Conservation (phyloP, 2,329 filamentous ascomycete genomes). For the Myriosclerotinia curreyana region DNA sequence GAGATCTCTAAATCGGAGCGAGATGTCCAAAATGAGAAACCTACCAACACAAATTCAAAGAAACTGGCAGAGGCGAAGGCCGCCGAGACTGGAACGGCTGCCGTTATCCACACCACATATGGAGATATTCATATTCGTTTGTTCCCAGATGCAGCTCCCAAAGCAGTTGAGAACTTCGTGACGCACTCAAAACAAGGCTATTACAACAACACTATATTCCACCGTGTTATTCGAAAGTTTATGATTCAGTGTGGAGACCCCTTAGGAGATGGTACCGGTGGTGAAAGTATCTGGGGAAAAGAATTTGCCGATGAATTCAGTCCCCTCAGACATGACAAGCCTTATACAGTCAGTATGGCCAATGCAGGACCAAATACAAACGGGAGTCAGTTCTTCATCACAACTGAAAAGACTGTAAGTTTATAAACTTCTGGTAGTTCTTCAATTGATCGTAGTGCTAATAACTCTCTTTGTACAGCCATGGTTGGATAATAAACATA, state of each 20-base stretch:
- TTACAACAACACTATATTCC: slow-evolving; percentile 97
- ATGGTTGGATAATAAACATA: slow-evolving; percentile 95
- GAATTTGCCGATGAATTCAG: slow-evolving; percentile 95
- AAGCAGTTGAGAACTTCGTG: slow-evolving; percentile 95
- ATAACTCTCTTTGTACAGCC: slow-evolving; percentile 48
- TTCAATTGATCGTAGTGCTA: slow-evolving; percentile 21
- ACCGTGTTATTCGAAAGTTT: slow-evolving; percentile 94
- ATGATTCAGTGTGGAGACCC: slow-evolving; percentile 94
- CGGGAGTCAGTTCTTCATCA: slow-evolving; percentile 97
- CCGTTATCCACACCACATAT: slow-evolving; percentile 85
- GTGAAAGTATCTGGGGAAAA: slow-evolving; percentile 88
- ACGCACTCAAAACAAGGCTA: slow-evolving; percentile 87
- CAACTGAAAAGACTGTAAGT: slow-evolving; percentile 87
- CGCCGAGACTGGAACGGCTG: slow-evolving; percentile 71
- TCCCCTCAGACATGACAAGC: slow-evolving; percentile 86
- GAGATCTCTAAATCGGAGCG: slow-evolving; percentile 79
- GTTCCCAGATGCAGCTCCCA: slow-evolving; percentile 89
- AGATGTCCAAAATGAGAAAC: slow-evolving; percentile 94
- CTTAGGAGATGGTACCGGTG: slow-evolving; percentile 82
- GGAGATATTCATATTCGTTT: slow-evolving; percentile 92
- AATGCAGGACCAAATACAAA: slow-evolving; percentile 96
- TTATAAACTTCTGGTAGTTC: neutral
- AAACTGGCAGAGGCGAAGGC: slow-evolving; percentile 58
- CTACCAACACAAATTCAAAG: slow-evolving; percentile 58
- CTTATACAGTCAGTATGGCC: slow-evolving; percentile 96